phyloP scores from a whole-genome alignment of 2,329 filamentous ascomycete species.

The Aspergillus sp. region DNA sequence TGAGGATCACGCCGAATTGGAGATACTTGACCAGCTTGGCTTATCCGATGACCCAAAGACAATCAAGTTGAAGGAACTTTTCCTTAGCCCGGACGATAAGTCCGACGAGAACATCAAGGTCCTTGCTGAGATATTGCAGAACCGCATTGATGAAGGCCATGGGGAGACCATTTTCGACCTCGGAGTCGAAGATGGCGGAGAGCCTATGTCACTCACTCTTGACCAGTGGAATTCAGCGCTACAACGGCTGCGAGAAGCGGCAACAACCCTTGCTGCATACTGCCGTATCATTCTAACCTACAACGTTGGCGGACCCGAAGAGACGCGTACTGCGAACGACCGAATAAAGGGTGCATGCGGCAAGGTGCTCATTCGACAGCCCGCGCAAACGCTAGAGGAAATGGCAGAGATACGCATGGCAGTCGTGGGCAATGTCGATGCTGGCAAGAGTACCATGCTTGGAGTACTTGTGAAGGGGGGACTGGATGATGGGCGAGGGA shows the following conservation, averaged over 20 bases:
- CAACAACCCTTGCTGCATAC: constrained; percentile 66
- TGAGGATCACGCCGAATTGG: constrained; percentile 82
- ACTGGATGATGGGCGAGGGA: constrained; percentile 90
- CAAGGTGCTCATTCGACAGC: constrained; percentile 80
- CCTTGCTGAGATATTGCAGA: constrained; percentile 65
- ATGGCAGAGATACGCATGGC: constrained; percentile 95
- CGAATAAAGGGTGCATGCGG: constrained; percentile 76
- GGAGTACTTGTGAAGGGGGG: constrained; percentile 94
- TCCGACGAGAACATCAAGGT: constrained; percentile 61
- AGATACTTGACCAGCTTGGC: constrained; percentile 78
- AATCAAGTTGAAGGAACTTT: constrained; percentile 71
- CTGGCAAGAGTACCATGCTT: constrained; percentile 93
- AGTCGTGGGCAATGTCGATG: constrained; percentile 96
- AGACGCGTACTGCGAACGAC: constrained; percentile 63
- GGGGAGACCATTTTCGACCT: constrained; percentile 91
- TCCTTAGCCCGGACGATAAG: constrained; percentile 58
- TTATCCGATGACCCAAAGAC: constrained; percentile 67
- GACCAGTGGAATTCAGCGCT: constrained; percentile 75
- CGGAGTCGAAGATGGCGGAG: constrained; percentile 85
- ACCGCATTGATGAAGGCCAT: constrained; percentile 75
- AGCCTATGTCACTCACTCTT: constrained; percentile 73
- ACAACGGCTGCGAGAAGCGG: constrained; percentile 63
- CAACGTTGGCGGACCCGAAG: constrained; percentile 76
- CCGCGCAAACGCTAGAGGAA: constrained; percentile 73
- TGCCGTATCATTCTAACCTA: constrained; percentile 84